Evolutionary conservation across 495 filamentous ascomycete genomes (phyloP), one percentile per base, ranked within the genome.

Genomic region (Eremomyces bilateralis): DNA sequence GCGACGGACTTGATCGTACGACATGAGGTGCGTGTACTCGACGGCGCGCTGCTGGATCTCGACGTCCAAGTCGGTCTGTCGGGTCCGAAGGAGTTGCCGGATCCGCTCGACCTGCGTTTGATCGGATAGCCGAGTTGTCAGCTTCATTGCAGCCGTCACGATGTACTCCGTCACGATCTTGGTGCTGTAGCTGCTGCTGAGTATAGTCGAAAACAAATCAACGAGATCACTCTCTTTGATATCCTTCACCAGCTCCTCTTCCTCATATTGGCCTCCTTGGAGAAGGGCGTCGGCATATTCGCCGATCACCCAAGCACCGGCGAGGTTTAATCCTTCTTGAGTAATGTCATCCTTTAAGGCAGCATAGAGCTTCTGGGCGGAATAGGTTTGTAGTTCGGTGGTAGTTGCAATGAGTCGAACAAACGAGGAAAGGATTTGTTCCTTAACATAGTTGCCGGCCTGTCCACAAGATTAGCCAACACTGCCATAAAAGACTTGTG

Each of bases 281-380:
- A 97, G 64, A 11, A 97, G 61, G 3, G 77, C 69, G 52, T 95
- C 88, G 21, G 83, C 82, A 52, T 83, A 97, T 62, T 97, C 88
- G 43, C 88, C 88, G 55, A 97, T 94, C 10, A 83, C 83, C 88
- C 88, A 97, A n/a, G 88, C 73, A 20, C 79, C 90, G 16, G 88
- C 82, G 20, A 94, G 65, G 8, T 79, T 93, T 36, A 97, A 61
- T 42, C 81, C 85, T 52, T 97, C 90, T 49, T 95, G 90, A 8
- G 84, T 91, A 43, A 95, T 93, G 42, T 95, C 88, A 24, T 85
- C 82, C 59, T 85, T 93, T 37, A 97, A 55, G 25, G 73, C 71
- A 3, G 76, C 58, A 54, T 92, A 97, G 8, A 97, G 62, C 55
- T 95, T 95, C 50, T 93, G 88, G 3, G 79, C 85, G 10, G 81